These are phyloP conservation scores for Alnus glutinosa DNA, from an alignment of 306 rosid genomes.

Conservation along the genomic window DNA sequence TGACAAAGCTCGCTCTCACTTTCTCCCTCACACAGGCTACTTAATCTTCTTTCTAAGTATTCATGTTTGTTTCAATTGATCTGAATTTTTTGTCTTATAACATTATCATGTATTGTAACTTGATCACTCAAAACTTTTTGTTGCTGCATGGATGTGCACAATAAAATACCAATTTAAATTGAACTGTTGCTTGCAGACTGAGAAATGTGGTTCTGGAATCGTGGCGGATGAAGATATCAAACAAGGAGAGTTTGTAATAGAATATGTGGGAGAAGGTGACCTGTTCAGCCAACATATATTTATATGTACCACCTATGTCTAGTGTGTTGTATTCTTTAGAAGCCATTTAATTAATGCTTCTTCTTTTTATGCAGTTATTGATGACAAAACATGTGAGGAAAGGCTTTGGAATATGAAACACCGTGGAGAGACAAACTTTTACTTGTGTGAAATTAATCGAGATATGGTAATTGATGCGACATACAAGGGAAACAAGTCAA, in stretches of 20 bases:
- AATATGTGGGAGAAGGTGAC: slow-evolving; percentile 97
- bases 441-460: slow-evolving; percentile 92
- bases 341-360: slow-evolving; percentile 25
- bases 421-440: slow-evolving; percentile 93
- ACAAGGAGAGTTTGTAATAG: slow-evolving; percentile 85
- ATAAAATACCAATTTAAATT: slow-evolving; percentile 24
- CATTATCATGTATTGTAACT: background rate
- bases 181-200: slow-evolving; percentile 65
- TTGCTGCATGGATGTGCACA: slow-evolving; percentile 1
- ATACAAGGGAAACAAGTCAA: slow-evolving; percentile 91
- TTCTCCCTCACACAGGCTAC: background rate
- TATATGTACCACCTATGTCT: background rate
- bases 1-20: background rate
- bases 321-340: slow-evolving; percentile 15
- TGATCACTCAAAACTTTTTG: background rate
- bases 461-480: slow-evolving; percentile 99
- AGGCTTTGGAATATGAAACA: slow-evolving; percentile 98
- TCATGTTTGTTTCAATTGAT: too few relatives aligned
- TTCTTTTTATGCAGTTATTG: slow-evolving; percentile 64
- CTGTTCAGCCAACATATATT: background rate
- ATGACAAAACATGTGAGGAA: slow-evolving; percentile 90
- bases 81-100: too few relatives aligned
- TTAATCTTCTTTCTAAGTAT: too few relatives aligned
- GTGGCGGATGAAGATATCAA: slow-evolving; percentile 88
- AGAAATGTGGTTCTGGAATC: slow-evolving; percentile 93